A percentile compares a stretch with the other conserved stretches of the same genome.
These are phyloP conservation scores for Lignosus rhinocerotis DNA, from an alignment of 1,284 basidiomycete species.

Conservation along the genomic window DNA sequence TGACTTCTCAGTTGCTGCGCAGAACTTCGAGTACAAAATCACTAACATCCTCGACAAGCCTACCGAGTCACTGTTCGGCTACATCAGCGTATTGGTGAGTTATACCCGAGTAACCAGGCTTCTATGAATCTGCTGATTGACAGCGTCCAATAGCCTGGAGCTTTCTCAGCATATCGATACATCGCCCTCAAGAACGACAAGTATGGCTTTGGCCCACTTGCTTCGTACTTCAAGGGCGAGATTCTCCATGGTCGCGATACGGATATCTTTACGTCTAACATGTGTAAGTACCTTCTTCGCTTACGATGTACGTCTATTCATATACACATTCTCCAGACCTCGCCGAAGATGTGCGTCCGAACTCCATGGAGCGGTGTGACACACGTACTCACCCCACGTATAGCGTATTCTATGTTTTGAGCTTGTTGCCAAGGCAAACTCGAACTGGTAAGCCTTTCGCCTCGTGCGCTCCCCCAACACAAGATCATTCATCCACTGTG, in stretches of 20 bases:
- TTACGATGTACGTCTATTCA: not conserved
- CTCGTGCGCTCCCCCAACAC: not conserved
- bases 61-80: constrained; percentile 91
- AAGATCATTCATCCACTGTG: not conserved
- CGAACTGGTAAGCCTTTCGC: constrained; percentile 61
- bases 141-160: constrained; percentile 68
- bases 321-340: constrained; percentile 51
- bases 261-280: constrained; percentile 93
- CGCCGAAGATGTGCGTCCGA: constrained; percentile 72
- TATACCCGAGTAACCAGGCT: too few relatives aligned
- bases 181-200: constrained; percentile 91
- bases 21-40: constrained; percentile 95
- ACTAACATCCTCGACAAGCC: constrained; percentile 95
- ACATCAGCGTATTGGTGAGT: constrained; percentile 79
- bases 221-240: constrained; percentile 98
- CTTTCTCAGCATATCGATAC: constrained; percentile 92
- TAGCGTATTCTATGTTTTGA: constrained; percentile 97
- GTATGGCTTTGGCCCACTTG: constrained; percentile 84
- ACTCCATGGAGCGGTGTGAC: not conserved
- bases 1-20: constrained; percentile 75
- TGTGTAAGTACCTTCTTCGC: constrained; percentile 57
- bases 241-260: constrained; percentile 88
- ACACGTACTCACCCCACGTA: constrained; percentile 1
- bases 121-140: not conserved
- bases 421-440: constrained; percentile 89